phyloP scores from a whole-genome alignment of 2,329 filamentous ascomycete species.

The Leptographium flavum region DNA sequence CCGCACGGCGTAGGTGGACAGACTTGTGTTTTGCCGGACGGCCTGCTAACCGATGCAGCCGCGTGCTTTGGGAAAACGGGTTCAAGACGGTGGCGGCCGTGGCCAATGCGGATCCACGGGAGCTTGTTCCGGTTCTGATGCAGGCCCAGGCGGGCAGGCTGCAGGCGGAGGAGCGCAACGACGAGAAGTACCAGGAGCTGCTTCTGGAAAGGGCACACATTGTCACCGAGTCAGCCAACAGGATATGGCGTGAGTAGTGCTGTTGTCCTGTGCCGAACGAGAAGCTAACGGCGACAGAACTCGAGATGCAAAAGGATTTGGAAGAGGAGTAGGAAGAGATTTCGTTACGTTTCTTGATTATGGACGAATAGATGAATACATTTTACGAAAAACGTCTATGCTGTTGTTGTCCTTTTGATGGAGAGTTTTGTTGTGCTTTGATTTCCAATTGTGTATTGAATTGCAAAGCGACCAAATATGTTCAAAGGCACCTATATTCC shows the following conservation, averaged over 20 bases:
- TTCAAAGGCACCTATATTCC: no score
- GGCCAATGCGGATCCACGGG: conserved; percentile 53
- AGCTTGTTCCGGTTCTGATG: conserved; percentile 57
- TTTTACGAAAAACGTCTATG: no score
- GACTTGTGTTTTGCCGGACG: not conserved
- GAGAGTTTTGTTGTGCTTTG: no score
- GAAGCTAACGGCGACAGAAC: conserved; percentile 7
- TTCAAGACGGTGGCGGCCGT: conserved; percentile 53
- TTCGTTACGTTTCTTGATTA: no score
- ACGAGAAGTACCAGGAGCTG: conserved; percentile 48
- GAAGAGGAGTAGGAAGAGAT: conserved; percentile 9
- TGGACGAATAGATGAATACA: no score
- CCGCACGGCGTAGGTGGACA: conserved; percentile 44
- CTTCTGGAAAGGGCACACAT: conserved; percentile 43
- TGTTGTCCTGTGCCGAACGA: not conserved
- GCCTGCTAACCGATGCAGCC: conserved; percentile 12
- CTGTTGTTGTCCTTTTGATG: no score
- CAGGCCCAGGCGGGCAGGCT: conserved; percentile 56
- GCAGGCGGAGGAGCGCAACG: conserved; percentile 39
- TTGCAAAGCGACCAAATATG: no score
- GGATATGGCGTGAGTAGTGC: conserved; percentile 46
- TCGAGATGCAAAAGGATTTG: conserved; percentile 12
- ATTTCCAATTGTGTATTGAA: no score
- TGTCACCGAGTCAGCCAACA: conserved; percentile 54
- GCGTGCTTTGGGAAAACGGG: conserved; percentile 63